Conservation (phyloP, 2,329 filamentous ascomycete species). For the Lithohypha guttulata region DNA sequence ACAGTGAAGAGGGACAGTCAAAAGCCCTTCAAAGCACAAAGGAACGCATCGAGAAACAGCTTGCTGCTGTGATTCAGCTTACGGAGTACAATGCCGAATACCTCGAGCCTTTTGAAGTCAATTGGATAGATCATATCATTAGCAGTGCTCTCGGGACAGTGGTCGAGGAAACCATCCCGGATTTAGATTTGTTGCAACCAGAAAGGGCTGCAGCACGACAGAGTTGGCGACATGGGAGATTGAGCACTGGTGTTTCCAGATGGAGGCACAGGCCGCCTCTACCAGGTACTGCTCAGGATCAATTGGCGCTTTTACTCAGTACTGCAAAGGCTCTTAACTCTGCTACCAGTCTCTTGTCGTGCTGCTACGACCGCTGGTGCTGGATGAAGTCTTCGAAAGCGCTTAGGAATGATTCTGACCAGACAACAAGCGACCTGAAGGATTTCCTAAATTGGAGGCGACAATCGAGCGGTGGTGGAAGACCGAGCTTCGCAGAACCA, state of each 20-base stretch:
- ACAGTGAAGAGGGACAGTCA: background rate
- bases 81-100: background rate
- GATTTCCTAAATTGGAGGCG: background rate
- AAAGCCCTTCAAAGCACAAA: background rate
- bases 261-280: background rate
- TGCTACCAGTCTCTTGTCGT: conserved; percentile 1
- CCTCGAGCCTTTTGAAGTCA: background rate
- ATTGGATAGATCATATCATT: conserved; percentile 2
- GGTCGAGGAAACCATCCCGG: background rate
- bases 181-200: background rate
- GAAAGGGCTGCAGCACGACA: background rate
- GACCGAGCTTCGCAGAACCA: background rate
- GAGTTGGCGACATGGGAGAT: background rate
- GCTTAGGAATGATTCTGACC: conserved; percentile 20
- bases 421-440: conserved; percentile 37
- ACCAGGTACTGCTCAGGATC: background rate
- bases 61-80: background rate
- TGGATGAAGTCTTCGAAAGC: background rate
- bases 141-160: background rate
- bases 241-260: background rate
- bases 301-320: background rate
- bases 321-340: background rate
- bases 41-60: background rate
- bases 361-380: conserved; percentile 1
- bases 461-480: background rate